A percentile compares a stretch with the other conserved stretches of the same genome.
Conservation (phyloP, 257 asterid species). For the Ocimum tenuiflorum region DNA sequence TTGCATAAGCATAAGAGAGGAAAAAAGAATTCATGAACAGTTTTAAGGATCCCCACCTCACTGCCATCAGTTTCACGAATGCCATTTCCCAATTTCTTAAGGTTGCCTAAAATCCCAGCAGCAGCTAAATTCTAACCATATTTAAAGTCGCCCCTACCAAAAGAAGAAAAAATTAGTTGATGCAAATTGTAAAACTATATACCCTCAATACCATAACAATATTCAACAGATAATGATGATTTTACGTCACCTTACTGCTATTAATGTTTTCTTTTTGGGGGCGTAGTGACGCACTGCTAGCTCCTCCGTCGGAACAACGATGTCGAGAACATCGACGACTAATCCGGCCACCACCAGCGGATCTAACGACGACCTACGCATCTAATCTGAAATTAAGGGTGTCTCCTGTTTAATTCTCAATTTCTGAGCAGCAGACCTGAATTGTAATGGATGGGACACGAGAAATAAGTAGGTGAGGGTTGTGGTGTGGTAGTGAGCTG, state of each 20-base stretch:
- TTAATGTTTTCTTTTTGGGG: slow-evolving; percentile 17
- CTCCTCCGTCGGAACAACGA: slow-evolving; percentile 44
- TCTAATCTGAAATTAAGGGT: neutral
- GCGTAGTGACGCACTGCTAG: too few relatives aligned
- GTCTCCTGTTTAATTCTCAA: neutral
- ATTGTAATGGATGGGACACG: too few relatives aligned
- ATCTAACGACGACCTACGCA: slow-evolving; percentile 33
- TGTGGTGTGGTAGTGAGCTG: too few relatives aligned
- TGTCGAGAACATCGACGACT: slow-evolving; percentile 49
- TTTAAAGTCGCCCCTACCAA: too few relatives aligned
- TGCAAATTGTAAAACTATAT: too few relatives aligned
- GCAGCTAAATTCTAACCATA: too few relatives aligned
- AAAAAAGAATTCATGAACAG: neutral
- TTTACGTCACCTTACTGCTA: slow-evolving; percentile 24
- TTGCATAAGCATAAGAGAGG: too few relatives aligned
- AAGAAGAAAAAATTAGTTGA: too few relatives aligned
- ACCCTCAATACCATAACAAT: too few relatives aligned
- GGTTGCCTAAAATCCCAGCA: too few relatives aligned
- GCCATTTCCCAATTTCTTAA: neutral
- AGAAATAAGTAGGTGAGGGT: too few relatives aligned
- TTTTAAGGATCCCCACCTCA: neutral
- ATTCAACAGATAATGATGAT: slow-evolving; percentile 27
- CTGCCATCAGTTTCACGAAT: neutral
- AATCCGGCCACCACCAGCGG: slow-evolving; percentile 45
- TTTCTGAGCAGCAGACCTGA: too few relatives aligned